A percentile compares a stretch with the other conserved stretches of the same genome.
phyloP scores from a whole-genome alignment of 2,329 filamentous ascomycete genomes.

The Trichophyton schoenleinii region DNA sequence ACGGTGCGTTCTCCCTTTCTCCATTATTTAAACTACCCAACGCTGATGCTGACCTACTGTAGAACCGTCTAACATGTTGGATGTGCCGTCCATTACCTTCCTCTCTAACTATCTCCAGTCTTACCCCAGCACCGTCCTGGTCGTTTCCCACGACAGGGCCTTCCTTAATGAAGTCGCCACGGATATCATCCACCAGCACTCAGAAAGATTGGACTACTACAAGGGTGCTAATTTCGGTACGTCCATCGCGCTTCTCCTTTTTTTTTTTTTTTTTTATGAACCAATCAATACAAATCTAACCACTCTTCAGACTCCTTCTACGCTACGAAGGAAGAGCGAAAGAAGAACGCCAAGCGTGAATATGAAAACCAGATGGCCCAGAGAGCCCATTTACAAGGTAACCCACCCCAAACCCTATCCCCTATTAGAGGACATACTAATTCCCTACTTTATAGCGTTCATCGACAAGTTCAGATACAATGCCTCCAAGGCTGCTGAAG shows the following conservation, averaged over 20 bases:
- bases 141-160: conserved; percentile 96
- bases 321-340: conserved; percentile 88
- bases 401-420: background rate
- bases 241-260: background rate
- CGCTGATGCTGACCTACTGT: conserved; percentile 14
- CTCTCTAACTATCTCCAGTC: conserved; percentile 85
- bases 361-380: conserved; percentile 98
- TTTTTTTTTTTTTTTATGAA: background rate
- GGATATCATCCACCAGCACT: conserved; percentile 97
- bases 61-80: conserved; percentile 99
- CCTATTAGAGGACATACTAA: background rate
- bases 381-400: conserved; percentile 73
- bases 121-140: conserved; percentile 88
- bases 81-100: conserved; percentile 98
- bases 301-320: conserved; percentile 64
- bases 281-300: conserved; percentile 11
- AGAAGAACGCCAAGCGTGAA: conserved; percentile 91
- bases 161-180: conserved; percentile 99
- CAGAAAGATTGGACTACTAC: conserved; percentile 95
- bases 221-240: conserved; percentile 78
- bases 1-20: conserved; percentile 38
- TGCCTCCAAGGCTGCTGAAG: conserved; percentile 94
- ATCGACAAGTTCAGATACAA: conserved; percentile 99
- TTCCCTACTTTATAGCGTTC: conserved; percentile 45
- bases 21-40: background rate